Evolutionary conservation across 306 rosid species (phyloP), one percentile per base, ranked within the genome.

Genomic region (Glycyrrhiza uralensis): DNA sequence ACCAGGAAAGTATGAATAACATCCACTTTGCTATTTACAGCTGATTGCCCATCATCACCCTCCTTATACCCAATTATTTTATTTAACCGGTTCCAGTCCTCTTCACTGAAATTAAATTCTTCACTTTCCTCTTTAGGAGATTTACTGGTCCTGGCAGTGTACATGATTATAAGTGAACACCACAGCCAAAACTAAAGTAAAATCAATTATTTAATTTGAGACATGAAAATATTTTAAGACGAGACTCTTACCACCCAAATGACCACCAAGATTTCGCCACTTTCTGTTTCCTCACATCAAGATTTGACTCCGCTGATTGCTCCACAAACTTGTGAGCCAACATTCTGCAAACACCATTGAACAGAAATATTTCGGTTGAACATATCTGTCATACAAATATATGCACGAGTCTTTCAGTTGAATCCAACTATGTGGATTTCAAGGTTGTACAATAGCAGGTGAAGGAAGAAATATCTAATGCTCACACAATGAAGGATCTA

Each of bases 31-130:
- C 75, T 79, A 62, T 73, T 69, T 64, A 79, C 67, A 76, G 60
- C 78, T 19, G 85, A 80, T 73, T 79, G 86, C 58, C 44, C 71
- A 58, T 86, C 94, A 36, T 85, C 95, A 18, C 84, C 87, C 83
- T 91, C 99, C 88, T 84, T 94, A 57, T 94, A 91, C 76, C 99
- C 99, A n/a, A 94, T 94, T 80, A 94, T 83, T 83, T 81, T 76
- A 84, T 91, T 94, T 74, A 94, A 77, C 61, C 52, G 95, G 63
- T 89, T 84, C 99, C 91, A 91, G 71, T 94, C 99, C 82, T 94
- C 97, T 63, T 89, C 92, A 6, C 85, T 78, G 84, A 94, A 91
- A 71, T 71, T 78, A 77, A 91, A 85, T 74, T 85, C 87, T 69
- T 89, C 97, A 33, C 67, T 82, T 52, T 87, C 92, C 66, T 85